Conservation (phyloP, 148 eudicot genomes). For the Suaeda aralocaspica region DNA sequence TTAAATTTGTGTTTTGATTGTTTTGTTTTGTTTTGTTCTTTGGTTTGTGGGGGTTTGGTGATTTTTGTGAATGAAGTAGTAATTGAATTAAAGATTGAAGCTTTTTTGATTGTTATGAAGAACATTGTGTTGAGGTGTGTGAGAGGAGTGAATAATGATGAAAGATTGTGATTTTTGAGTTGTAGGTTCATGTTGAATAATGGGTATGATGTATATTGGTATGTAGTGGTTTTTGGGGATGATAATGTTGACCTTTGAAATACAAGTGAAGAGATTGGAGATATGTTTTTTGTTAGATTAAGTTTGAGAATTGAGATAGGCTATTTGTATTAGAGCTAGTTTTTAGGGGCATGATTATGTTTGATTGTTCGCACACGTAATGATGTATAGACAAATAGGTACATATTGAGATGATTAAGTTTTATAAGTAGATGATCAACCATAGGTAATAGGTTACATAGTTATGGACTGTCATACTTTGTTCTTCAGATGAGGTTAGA, state of each 20-base stretch:
- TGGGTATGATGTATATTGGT: not conserved
- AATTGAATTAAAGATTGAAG: not conserved
- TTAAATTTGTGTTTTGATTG: not conserved
- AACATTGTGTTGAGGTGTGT: not conserved
- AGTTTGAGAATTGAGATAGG: not conserved
- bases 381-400: not conserved
- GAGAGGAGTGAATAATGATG: not conserved
- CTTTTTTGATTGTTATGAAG: not conserved
- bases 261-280: not conserved
- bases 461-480: not conserved
- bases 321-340: not conserved
- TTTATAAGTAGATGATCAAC: too few relatives aligned
- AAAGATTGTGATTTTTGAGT: not conserved
- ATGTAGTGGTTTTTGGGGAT: not conserved
- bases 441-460: not conserved
- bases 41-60: conserved; percentile 4
- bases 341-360: not conserved
- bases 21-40: not conserved
- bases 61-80: not conserved
- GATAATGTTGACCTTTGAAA: not conserved
- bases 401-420: not conserved
- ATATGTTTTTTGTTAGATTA: not conserved
- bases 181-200: not conserved
- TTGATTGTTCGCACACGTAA: not conserved
- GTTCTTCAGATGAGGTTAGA: too few relatives aligned